Evolutionary conservation across 257 asterid genomes (phyloP), one percentile per base, ranked within the genome.

Genomic region (Plectranthus barbatus): DNA sequence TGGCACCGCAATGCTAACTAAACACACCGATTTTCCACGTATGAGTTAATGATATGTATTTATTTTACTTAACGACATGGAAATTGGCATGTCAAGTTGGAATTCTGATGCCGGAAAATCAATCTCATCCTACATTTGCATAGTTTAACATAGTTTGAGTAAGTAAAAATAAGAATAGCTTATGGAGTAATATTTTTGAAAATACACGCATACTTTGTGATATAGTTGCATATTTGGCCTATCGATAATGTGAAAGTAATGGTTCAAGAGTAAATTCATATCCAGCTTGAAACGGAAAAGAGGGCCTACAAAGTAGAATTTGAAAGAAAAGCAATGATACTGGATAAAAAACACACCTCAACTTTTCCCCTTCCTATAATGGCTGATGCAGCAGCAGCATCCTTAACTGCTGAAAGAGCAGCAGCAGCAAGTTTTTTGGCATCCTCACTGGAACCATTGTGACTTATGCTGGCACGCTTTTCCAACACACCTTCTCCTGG

Each of bases 321-420:
- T 23, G 34, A 10, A 20, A 41, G 47, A 52, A 60, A 31, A 60
- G 61, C 71, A 75, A 7, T 8, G 20, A 5, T n/a, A 50, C 23
- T 21, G 46, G 6, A 55, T 31, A 0, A 59, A 70, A 21, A 76
- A 40, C 69, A 53, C 37, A 87, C 97, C 96, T 87, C 96, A 62
- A 86, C 79, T 82, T 89, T 92, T 60, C 96, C 96, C 69, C 78
- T 80, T 72, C 86, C 84, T 3, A 73, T 57, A 54, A 81, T 72
- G 19, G 83, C 82, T 8, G 69, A 53, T 56, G 82, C 82, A 20
- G 66, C 67, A 36, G 90, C 83, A 62, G 86, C 86, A 52, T 85
- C 94, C 75, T 81, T 86, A 52, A 84, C 96, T 19, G 99, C 99
- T 42, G 83, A 74, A 75, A 89, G 95, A 67, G 99, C 99, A 60